Evolutionary conservation across 1,284 basidiomycete species (phyloP), one percentile per base, ranked within the genome.

Genomic region (Rhodotorula sp.): DNA sequence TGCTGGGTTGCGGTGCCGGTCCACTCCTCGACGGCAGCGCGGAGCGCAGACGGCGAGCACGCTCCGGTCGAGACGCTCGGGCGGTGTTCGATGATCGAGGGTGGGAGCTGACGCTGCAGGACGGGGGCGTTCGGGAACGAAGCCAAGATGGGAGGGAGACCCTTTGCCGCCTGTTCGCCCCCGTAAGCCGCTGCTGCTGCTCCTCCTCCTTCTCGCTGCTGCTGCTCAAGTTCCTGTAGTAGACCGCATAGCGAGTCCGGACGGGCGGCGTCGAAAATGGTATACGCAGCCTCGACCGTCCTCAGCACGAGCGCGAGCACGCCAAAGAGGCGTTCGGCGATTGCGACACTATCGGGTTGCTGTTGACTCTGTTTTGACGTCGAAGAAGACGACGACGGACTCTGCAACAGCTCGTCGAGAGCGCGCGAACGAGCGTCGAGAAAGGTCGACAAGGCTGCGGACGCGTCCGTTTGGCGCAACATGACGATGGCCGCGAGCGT

Each of bases 31-130:
- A 76, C 54, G 14, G 23, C 54, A 8, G 16, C 26, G 12, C 28
- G 3, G n/a, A 55, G 15, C 26, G 15, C 18, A 18, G 8, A 15
- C 14, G 18, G 28, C 49, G 54, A 16, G 26, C 26, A 28, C n/a
- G n/a, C 26, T 43, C 14, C n/a, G 15, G n/a, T 28, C 26, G 54
- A 14, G 15, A 28, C 26, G 54, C 26, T 55, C 0, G 78, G 77
- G 4, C 68, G 70, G 62, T 70, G 73, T 26, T 57, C 54, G 48
- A 79, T 50, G 60, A 79, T 71, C 1, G 71, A 62, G 12, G 57
- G 55, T 0, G 78, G 76, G 15, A 79, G 73, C 47, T 79, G 74
- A 3, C 75, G 71, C 12, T 68, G 19, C 26, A 78, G 71, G 28
- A 74, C 69, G 21, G 75, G 66, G 58, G 72, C 66, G 61, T 77